phyloP scores from a whole-genome alignment of 2,329 filamentous ascomycete genomes.

The Xylariales sp. region DNA sequence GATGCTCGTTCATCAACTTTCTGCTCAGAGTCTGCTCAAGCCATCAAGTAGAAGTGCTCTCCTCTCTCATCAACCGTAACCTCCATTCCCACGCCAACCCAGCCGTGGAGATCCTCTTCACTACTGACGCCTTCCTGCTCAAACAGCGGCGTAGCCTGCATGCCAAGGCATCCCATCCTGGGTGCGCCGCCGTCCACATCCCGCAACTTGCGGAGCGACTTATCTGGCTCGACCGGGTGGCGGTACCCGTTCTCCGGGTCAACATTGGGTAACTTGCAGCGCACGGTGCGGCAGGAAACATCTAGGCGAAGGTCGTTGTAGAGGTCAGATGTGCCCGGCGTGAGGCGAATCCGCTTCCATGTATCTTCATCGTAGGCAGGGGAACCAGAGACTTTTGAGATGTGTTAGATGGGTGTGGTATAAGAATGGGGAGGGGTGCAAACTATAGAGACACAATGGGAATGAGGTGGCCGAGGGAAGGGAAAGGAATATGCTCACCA shows the following conservation, averaged over 20 bases:
- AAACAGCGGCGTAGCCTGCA: constrained; percentile 60
- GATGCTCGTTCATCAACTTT: too few species aligned
- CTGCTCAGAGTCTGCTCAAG: too few species aligned
- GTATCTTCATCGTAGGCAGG: constrained; percentile 64
- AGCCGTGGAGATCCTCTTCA: constrained; percentile 30
- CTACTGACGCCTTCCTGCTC: constrained; percentile 23
- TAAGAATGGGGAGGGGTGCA: too few species aligned
- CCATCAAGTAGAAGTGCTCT: too few species aligned
- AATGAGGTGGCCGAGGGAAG: neutral
- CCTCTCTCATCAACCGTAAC: constrained; percentile 45
- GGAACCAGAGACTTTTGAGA: constrained; percentile 50
- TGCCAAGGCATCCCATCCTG: constrained; percentile 54
- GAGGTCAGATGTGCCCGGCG: constrained; percentile 42
- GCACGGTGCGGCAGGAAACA: constrained; percentile 60
- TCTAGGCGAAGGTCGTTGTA: constrained; percentile 40
- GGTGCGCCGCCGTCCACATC: constrained; percentile 57
- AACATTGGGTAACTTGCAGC: constrained; percentile 69
- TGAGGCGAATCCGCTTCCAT: constrained; percentile 60
- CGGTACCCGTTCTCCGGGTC: constrained; percentile 55
- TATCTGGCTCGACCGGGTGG: constrained; percentile 52
- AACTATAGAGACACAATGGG: neutral
- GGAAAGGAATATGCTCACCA: constrained; percentile 32
- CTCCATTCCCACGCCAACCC: constrained; percentile 52
- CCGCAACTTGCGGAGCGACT: constrained; percentile 52
- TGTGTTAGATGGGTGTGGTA: too few species aligned